Percentiles rank a stretch among this genome's conserved stretches.
Conservation (phyloP, 1,284 basidiomycete genomes). For the Apiotrichum mycotoxinovorans region DNA sequence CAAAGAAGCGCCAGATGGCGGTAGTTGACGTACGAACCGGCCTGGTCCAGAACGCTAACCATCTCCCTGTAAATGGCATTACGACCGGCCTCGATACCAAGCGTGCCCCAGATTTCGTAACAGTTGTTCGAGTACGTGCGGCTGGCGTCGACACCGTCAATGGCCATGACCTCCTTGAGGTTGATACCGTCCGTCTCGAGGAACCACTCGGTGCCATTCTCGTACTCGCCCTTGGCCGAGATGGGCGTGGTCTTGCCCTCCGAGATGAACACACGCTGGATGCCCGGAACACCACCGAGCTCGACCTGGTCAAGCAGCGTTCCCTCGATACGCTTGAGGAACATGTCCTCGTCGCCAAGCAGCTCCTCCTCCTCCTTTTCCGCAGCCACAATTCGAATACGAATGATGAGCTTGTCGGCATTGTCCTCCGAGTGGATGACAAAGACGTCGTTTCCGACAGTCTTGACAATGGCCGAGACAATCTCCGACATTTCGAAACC, state of each 20-base stretch:
- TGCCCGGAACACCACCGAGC: slow-evolving; percentile 85
- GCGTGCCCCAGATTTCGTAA: slow-evolving; percentile 91
- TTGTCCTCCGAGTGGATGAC: slow-evolving; percentile 99
- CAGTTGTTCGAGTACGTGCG: slow-evolving; percentile 97
- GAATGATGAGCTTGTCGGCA: slow-evolving; percentile 93
- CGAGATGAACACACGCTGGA: slow-evolving; percentile 90
- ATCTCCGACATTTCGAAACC: slow-evolving; percentile 95
- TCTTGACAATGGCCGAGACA: slow-evolving; percentile 87
- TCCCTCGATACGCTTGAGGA: slow-evolving; percentile 91
- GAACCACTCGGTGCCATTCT: slow-evolving; percentile 78
- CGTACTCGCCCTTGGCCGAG: slow-evolving; percentile 57
- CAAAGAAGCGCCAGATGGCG: slow-evolving; percentile 92
- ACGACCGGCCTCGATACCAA: slow-evolving; percentile 96
- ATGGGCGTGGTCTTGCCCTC: slow-evolving; percentile 74
- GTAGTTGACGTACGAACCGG: slow-evolving; percentile 99
- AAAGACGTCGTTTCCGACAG: slow-evolving; percentile 93
- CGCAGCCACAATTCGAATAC: slow-evolving; percentile 87
- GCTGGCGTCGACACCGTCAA: slow-evolving; percentile 88
- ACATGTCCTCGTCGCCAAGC: slow-evolving; percentile 88
- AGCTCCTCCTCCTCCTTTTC: slow-evolving; percentile 83
- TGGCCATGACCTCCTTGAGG: slow-evolving; percentile 86
- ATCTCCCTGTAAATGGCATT: slow-evolving; percentile 90
- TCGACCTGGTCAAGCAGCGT: slow-evolving; percentile 96
- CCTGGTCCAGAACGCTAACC: slow-evolving; percentile 93
- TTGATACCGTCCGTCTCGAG: slow-evolving; percentile 97